A percentile compares a stretch with the other conserved stretches of the same genome.
These are phyloP conservation scores for Knufia fluminis DNA, from an alignment of 2,329 filamentous ascomycete genomes.

Conservation along the genomic window DNA sequence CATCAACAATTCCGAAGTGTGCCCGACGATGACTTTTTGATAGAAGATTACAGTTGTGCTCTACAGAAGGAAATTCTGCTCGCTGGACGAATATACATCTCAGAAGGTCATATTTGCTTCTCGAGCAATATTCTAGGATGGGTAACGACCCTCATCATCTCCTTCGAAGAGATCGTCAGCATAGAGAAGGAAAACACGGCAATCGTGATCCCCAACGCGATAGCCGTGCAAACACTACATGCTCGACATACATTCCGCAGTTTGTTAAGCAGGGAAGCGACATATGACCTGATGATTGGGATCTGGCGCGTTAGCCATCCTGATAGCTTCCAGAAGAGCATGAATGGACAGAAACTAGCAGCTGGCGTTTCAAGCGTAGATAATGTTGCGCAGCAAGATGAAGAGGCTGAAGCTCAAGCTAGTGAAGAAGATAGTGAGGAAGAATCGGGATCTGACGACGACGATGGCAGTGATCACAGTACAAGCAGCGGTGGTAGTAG, in stretches of 20 bases:
- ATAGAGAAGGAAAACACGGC: slow-evolving; percentile 96
- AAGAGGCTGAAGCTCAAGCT: slow-evolving; percentile 32
- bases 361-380: slow-evolving; percentile 75
- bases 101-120: slow-evolving; percentile 95
- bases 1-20: slow-evolving; percentile 91
- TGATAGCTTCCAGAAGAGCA: slow-evolving; percentile 70
- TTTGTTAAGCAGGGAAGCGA: slow-evolving; percentile 86
- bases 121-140: slow-evolving; percentile 98
- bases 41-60: slow-evolving; percentile 97
- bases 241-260: slow-evolving; percentile 94
- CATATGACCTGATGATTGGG: slow-evolving; percentile 92
- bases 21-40: slow-evolving; percentile 93
- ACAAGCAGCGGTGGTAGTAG: slow-evolving; percentile 47
- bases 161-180: slow-evolving; percentile 94
- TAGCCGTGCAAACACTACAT: slow-evolving; percentile 92
- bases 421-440: slow-evolving; percentile 69
- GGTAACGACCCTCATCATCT: slow-evolving; percentile 95
- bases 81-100: slow-evolving; percentile 89
- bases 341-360: slow-evolving; percentile 64
- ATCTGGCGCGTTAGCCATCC: slow-evolving; percentile 98
- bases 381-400: slow-evolving; percentile 72
- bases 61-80: slow-evolving; percentile 90
- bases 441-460: slow-evolving; percentile 52
- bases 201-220: slow-evolving; percentile 89
- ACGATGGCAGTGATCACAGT: slow-evolving; percentile 49